These are phyloP conservation scores for Paraconiothyrium brasiliense DNA, from an alignment of 2,329 filamentous ascomycete genomes.

Conservation along the genomic window DNA sequence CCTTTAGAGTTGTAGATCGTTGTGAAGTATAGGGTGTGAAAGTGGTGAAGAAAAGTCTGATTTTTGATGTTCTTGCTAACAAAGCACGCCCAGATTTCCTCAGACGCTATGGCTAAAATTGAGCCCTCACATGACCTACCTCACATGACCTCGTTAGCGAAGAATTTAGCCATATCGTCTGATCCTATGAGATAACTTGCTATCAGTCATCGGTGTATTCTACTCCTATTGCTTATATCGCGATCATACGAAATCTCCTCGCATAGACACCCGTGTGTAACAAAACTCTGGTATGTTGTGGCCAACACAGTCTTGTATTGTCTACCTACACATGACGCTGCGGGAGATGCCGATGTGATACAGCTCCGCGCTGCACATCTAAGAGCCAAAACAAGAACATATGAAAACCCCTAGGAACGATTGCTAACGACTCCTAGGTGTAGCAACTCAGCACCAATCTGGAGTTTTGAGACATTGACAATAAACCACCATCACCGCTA, in stretches of 20 bases:
- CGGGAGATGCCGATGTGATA: not conserved
- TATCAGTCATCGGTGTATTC: slow-evolving; percentile 19
- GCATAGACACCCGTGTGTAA: not conserved
- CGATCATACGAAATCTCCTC: not conserved
- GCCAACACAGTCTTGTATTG: not conserved
- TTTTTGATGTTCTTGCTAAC: too few relatives aligned
- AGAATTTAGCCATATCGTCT: too few relatives aligned
- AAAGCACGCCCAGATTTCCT: too few relatives aligned
- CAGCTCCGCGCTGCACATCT: not conserved
- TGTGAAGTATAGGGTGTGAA: too few relatives aligned
- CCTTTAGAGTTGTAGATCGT: too few relatives aligned
- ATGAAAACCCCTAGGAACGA: too few relatives aligned
- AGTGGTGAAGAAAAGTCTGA: too few relatives aligned
- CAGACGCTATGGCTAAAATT: too few relatives aligned
- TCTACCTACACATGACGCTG: not conserved
- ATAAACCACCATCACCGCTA: not conserved
- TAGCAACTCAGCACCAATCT: slow-evolving; percentile 20
- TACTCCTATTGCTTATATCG: not conserved
- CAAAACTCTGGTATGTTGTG: not conserved
- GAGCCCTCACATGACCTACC: too few relatives aligned
- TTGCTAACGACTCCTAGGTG: not conserved
- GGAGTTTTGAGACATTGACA: not conserved
- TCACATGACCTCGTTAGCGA: too few relatives aligned
- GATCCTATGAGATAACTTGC: not conserved
- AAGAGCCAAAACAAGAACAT: not conserved